phyloP scores from a whole-genome alignment of 1,139 yeast genomes.

The Petasospora rhodanensis region DNA sequence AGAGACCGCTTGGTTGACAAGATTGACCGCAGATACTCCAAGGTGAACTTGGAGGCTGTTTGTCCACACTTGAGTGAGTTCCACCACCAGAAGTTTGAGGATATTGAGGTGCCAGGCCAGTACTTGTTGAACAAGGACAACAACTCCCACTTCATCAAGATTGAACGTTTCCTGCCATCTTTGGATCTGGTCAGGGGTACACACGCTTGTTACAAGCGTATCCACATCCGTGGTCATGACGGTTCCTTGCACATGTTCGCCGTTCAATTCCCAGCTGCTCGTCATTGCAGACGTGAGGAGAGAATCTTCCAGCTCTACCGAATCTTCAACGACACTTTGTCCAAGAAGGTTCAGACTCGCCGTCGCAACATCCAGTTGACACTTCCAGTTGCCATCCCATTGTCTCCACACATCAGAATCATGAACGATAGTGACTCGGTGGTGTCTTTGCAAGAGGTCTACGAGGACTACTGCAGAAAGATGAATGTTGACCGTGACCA shows the following conservation, averaged over 20 bases:
- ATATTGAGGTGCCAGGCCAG: conserved; percentile 96
- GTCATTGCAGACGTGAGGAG: conserved; percentile 96
- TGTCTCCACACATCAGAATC: conserved; percentile 91
- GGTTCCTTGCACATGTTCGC: conserved; percentile 91
- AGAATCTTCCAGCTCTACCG: conserved; percentile 88
- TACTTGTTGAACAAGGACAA: conserved; percentile 79
- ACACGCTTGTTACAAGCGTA: conserved; percentile 85
- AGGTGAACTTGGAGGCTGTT: conserved; percentile 78
- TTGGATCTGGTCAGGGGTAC: conserved; percentile 88
- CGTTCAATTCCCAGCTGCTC: conserved; percentile 95
- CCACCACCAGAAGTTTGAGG: conserved; percentile 97
- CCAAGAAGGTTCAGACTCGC: conserved; percentile 81
- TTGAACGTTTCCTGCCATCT: conserved; percentile 87
- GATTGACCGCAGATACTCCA: conserved; percentile 75
- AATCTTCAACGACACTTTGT: conserved; percentile 74
- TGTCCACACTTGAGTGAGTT: conserved; percentile 96
- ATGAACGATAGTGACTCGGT: conserved; percentile 80
- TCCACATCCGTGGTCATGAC: conserved; percentile 89
- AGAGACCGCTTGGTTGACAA: conserved; percentile 88
- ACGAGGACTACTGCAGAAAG: conserved; percentile 80
- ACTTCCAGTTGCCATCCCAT: conserved; percentile 86
- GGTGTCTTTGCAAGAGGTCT: conserved; percentile 77
- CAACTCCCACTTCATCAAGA: conserved; percentile 84
- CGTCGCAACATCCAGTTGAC: conserved; percentile 83
- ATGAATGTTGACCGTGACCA: conserved; percentile 80